A percentile compares a stretch with the other conserved stretches of the same genome.
These are phyloP conservation scores for Aspergillus sp. DNA, from an alignment of 2,329 filamentous ascomycete species.

Conservation along the genomic window DNA sequence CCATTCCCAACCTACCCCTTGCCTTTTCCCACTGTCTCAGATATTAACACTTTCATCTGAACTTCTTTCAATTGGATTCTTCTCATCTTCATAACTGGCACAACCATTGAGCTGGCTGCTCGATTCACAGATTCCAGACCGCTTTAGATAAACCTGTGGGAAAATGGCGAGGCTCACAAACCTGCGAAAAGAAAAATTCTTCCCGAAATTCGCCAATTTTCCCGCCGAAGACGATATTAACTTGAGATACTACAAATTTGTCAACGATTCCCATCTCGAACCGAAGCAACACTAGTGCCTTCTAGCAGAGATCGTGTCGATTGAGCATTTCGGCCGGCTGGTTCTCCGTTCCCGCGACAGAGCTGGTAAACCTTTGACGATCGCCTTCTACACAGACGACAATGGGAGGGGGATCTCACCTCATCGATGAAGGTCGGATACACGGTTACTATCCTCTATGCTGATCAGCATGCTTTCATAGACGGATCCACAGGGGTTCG, in stretches of 20 bases:
- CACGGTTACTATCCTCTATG: not conserved
- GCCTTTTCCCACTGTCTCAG: no score
- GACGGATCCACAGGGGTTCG: not conserved
- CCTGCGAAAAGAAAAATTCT: not conserved
- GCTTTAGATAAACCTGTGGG: no score
- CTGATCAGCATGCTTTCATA: not conserved
- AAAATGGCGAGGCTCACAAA: not conserved
- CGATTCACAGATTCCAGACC: no score
- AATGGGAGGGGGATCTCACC: not conserved
- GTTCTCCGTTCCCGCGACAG: not conserved
- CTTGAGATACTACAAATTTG: not conserved
- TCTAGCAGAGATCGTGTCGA: not conserved
- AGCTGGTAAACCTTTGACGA: not conserved
- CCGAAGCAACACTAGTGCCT: not conserved
- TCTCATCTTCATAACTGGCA: no score
- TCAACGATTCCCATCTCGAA: not conserved
- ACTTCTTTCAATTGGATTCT: no score
- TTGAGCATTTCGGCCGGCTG: not conserved
- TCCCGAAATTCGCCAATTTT: not conserved
- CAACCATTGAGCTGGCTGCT: no score
- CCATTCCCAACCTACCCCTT: no score
- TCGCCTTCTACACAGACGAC: not conserved
- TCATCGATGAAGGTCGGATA: not conserved
- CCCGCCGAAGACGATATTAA: not conserved
- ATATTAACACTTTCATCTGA: no score